Percentiles rank a stretch among this genome's conserved stretches.
Conservation (phyloP, 139 green algal genomes). For the Coelastrella sp. region DNA sequence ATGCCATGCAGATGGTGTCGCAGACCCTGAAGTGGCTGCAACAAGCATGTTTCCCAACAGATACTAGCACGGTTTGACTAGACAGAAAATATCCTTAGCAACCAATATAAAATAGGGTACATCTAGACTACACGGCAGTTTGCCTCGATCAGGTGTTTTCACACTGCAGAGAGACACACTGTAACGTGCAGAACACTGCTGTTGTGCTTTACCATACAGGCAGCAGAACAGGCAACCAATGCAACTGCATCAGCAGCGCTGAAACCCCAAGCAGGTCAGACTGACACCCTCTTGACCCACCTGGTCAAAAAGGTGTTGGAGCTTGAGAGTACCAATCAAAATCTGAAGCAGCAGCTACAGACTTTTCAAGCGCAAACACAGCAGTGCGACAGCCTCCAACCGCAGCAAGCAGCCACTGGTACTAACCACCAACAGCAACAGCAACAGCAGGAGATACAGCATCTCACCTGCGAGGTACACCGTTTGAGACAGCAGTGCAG, state of each 20-base stretch:
- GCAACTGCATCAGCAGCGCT: not conserved
- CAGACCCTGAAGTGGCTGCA: too few relatives aligned
- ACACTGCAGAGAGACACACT: too few relatives aligned
- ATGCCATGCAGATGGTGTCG: too few relatives aligned
- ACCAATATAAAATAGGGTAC: too few relatives aligned
- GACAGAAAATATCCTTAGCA: too few relatives aligned
- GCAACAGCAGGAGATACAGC: constrained; percentile 6
- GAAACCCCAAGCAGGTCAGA: too few relatives aligned
- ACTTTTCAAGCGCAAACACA: not conserved
- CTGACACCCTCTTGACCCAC: not conserved
- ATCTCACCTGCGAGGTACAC: not conserved
- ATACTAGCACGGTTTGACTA: too few relatives aligned
- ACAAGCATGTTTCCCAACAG: too few relatives aligned
- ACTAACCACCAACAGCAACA: not conserved
- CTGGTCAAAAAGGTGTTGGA: not conserved
- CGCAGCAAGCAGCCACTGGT: not conserved
- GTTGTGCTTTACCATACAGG: too few relatives aligned
- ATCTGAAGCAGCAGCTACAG: not conserved
- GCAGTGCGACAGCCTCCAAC: not conserved
- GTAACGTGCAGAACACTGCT: too few relatives aligned
- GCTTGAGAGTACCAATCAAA: not conserved
- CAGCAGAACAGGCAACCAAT: not conserved
- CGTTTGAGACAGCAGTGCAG: constrained; percentile 35
- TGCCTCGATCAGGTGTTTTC: too few relatives aligned
- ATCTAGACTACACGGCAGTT: too few relatives aligned